These are phyloP conservation scores for Russula sp. DNA, from an alignment of 768 basidiomycete species.

Conservation along the genomic window DNA sequence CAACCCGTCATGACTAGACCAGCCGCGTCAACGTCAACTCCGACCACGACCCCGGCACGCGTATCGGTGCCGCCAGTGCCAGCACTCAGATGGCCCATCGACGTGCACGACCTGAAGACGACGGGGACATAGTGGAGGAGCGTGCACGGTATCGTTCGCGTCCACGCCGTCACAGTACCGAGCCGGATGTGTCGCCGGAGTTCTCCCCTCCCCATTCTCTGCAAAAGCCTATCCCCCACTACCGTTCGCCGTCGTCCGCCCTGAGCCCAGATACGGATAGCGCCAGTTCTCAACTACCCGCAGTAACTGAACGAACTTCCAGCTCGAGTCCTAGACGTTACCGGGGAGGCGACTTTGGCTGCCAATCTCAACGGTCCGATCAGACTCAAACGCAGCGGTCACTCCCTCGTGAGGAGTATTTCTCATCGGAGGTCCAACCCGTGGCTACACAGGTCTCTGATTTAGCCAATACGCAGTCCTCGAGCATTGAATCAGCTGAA, in stretches of 20 bases:
- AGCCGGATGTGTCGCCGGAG: not conserved
- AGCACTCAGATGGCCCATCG: not conserved
- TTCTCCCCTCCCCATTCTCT: not conserved
- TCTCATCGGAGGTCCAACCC: not conserved
- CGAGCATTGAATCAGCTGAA: slow-evolving; percentile 5
- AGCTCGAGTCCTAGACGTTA: not conserved
- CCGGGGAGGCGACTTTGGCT: not conserved
- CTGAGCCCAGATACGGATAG: not conserved
- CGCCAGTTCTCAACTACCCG: not conserved
- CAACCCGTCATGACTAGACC: not conserved
- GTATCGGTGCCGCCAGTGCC: not conserved
- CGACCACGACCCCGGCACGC: not conserved
- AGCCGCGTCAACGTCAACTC: not conserved
- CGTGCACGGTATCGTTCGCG: slow-evolving; percentile 11
- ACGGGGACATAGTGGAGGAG: not conserved
- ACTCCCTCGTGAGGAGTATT: not conserved
- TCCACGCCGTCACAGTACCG: not conserved
- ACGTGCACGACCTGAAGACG: slow-evolving; percentile 2
- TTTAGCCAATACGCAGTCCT: not conserved
- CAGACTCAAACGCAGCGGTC: not conserved
- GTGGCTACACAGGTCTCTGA: not conserved
- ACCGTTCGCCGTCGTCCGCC: not conserved
- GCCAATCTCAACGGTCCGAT: not conserved
- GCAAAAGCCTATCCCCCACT: not conserved
- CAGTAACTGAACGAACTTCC: not conserved